A percentile compares a stretch with the other conserved stretches of the same genome.
Conservation (phyloP, 495 filamentous ascomycete species). For the Parmelia sp. region DNA sequence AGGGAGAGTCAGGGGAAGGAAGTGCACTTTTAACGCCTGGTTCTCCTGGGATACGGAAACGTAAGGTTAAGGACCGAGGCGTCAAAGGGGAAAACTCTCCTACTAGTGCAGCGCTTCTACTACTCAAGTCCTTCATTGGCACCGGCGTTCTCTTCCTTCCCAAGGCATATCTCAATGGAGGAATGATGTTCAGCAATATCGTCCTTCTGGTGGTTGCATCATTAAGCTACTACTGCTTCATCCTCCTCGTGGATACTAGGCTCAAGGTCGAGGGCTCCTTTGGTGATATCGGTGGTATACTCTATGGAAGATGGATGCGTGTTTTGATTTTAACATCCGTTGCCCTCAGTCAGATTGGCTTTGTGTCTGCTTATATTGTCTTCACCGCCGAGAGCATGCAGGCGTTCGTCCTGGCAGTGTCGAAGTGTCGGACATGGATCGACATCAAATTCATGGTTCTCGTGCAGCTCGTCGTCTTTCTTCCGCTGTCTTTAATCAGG, state of each 20-base stretch:
- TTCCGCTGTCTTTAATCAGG: conserved; percentile 85
- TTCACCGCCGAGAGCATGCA: conserved; percentile 95
- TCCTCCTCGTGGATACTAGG: conserved; percentile 80
- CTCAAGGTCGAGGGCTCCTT: conserved; percentile 81
- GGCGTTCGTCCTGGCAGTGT: conserved; percentile 81
- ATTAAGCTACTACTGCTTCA: conserved; percentile 93
- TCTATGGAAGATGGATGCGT: conserved; percentile 90
- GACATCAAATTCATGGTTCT: conserved; percentile 84
- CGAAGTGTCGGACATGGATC: conserved; percentile 71
- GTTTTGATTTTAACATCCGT: conserved; percentile 81
- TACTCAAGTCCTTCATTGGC: conserved; percentile 95
- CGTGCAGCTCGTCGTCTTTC: conserved; percentile 86
- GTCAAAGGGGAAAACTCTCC: conserved; percentile 65
- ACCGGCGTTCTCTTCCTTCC: conserved; percentile 97
- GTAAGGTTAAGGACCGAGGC: conserved; percentile 64
- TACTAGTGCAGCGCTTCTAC: conserved; percentile 67
- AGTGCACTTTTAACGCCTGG: conserved; percentile 72
- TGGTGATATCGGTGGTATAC: conserved; percentile 86
- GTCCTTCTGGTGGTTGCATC: conserved; percentile 77
- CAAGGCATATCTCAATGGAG: conserved; percentile 86
- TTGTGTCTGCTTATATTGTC: conserved; percentile 96
- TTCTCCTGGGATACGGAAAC: conserved; percentile 52
- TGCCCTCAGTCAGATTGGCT: conserved; percentile 89
- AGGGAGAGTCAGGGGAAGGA: conserved; percentile 70
- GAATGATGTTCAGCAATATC: conserved; percentile 92